Percentiles rank a stretch among this genome's conserved stretches.
Evolutionary conservation across 1,139 yeast genomes (phyloP).

Genomic region (Geotrichum australiense): DNA sequence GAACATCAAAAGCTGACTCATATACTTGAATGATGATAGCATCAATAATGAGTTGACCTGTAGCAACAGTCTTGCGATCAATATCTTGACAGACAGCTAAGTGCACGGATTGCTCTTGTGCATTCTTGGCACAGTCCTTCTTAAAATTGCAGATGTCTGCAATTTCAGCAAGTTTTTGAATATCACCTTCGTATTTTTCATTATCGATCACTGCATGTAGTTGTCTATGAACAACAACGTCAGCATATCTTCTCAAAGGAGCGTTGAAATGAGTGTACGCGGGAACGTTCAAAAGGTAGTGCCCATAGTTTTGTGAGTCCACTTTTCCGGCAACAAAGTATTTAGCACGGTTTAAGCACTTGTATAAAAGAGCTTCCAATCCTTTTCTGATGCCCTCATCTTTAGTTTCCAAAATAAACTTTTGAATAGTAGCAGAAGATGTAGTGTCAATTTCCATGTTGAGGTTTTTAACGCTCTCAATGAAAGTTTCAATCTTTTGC

Average conservation of each 20-base stretch:
- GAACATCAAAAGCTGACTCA: conserved; percentile 92
- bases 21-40: conserved; percentile 90
- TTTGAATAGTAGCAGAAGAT: conserved; percentile 64
- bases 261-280: conserved; percentile 90
- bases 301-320: conserved; percentile 66
- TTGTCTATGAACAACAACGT: conserved; percentile 87
- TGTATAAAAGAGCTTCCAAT: conserved; percentile 70
- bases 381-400: conserved; percentile 64
- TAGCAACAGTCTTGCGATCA: conserved; percentile 63
- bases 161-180: conserved; percentile 68
- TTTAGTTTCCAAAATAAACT: conserved; percentile 57
- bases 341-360: conserved; percentile 78
- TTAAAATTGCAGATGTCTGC: conserved; percentile 93
- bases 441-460: conserved; percentile 62
- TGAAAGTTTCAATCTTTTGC: conserved; percentile 74
- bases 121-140: conserved; percentile 87
- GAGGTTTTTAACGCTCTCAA: conserved; percentile 57
- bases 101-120: conserved; percentile 94
- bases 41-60: conserved; percentile 67
- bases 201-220: conserved; percentile 56
- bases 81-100: conserved; percentile 77
- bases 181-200: conserved; percentile 44
- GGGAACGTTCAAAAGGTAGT: conserved; percentile 76
- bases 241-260: conserved; percentile 89
- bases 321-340: conserved; percentile 85